Evolutionary conservation across 2,329 filamentous ascomycete species (phyloP).

Genomic region (Dothideomycetidae sp.): DNA sequence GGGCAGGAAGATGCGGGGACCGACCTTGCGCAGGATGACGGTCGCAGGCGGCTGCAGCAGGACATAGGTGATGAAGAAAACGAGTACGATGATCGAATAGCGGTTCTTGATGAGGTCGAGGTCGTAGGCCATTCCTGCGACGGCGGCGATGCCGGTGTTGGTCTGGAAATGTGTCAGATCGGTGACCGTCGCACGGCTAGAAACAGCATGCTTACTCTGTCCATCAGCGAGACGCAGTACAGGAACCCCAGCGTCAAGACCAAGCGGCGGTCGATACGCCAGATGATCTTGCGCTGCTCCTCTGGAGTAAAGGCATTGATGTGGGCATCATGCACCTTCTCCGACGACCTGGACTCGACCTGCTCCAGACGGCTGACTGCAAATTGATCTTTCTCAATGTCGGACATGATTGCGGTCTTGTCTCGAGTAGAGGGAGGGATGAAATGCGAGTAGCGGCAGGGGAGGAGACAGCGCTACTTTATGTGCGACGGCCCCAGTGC

Average conservation of each 20-base stretch:
- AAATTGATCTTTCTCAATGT: constrained; percentile 3
- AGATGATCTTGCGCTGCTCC: constrained; percentile 55
- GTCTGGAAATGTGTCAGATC: constrained; percentile 18
- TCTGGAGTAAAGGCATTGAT: constrained; percentile 36
- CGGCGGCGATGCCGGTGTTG: constrained; percentile 22
- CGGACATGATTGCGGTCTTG: too few species aligned
- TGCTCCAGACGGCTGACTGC: constrained; percentile 5
- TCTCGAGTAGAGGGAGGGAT: too few species aligned
- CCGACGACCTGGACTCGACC: constrained; percentile 7
- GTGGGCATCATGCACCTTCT: constrained; percentile 16
- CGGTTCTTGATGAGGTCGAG: constrained; percentile 19
- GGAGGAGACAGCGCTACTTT: background rate
- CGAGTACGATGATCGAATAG: constrained; percentile 40
- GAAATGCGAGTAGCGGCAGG: background rate
- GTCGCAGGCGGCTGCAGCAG: constrained; percentile 59
- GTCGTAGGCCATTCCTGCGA: constrained; percentile 24
- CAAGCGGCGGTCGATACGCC: constrained; percentile 48
- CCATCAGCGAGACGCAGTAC: constrained; percentile 24
- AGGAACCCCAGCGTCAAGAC: constrained; percentile 32
- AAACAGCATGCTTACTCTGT: too few species aligned
- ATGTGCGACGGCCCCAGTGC: too few species aligned
- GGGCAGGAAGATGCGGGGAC: constrained; percentile 27
- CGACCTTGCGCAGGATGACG: constrained; percentile 51
- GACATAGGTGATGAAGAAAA: constrained; percentile 64
- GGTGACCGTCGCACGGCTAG: too few species aligned